Percentiles rank a stretch among this genome's conserved stretches.
Conservation (phyloP, 257 asterid genomes). For the Fraxinus anomala region DNA sequence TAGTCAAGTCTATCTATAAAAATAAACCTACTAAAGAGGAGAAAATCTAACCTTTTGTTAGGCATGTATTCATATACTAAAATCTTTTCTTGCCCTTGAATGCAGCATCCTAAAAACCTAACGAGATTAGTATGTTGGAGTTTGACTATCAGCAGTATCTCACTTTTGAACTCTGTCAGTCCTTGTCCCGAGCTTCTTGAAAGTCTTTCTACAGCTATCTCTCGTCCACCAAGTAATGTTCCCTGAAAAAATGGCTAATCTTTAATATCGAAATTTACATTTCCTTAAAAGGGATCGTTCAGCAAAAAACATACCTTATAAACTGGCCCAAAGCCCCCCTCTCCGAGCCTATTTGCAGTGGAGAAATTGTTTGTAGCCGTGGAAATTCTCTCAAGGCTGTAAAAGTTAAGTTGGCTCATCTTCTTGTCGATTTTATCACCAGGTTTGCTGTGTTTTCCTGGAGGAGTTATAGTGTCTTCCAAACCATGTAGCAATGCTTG, state of each 20-base stretch:
- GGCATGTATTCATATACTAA: background rate
- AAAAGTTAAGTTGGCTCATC: slow-evolving; percentile 25
- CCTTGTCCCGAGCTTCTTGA: slow-evolving; percentile 26
- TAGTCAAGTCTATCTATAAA: background rate
- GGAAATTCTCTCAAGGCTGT: slow-evolving; percentile 23
- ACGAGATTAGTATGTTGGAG: slow-evolving; percentile 21
- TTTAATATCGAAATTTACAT: background rate
- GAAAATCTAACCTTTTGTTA: slow-evolving; percentile 34
- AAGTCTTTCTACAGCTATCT: slow-evolving; percentile 28
- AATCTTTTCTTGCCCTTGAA: slow-evolving; percentile 22
- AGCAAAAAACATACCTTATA: background rate
- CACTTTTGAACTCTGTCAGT: slow-evolving; percentile 24
- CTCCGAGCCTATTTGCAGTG: slow-evolving; percentile 30
- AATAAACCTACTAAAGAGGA: slow-evolving; percentile 26
- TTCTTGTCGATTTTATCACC: slow-evolving; percentile 14
- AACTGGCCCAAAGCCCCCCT: slow-evolving; percentile 40
- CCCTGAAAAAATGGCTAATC: slow-evolving; percentile 1
- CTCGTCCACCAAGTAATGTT: slow-evolving; percentile 14
- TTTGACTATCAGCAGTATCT: slow-evolving; percentile 22
- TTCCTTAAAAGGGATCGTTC: background rate
- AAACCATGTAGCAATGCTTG: slow-evolving; percentile 3
- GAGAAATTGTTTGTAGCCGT: slow-evolving; percentile 35
- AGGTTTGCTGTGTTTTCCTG: background rate
- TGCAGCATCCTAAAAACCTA: slow-evolving; percentile 21
- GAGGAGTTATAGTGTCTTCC: slow-evolving; percentile 5